Percentiles rank a stretch among this genome's conserved stretches.
phyloP scores from a whole-genome alignment of 768 basidiomycete genomes.

The Termitomyces sp. region DNA sequence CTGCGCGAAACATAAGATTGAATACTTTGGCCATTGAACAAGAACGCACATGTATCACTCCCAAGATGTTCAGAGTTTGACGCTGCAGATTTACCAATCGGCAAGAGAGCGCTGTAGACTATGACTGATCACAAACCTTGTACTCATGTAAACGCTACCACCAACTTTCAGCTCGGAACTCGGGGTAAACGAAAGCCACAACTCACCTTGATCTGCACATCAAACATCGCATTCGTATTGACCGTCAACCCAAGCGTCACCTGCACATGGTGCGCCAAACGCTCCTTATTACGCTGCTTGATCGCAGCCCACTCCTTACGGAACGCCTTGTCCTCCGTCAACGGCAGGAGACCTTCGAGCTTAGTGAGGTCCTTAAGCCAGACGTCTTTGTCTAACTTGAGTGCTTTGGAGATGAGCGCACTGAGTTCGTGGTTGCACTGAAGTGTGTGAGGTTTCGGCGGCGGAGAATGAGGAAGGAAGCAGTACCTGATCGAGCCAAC shows the following conservation, averaged over 20 bases:
- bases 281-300: constrained; percentile 89
- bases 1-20: constrained; percentile 28
- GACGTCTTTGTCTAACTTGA: constrained; percentile 63
- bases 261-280: constrained; percentile 75
- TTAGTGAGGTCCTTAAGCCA: constrained; percentile 85
- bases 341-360: constrained; percentile 72
- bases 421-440: constrained; percentile 90
- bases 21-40: not conserved
- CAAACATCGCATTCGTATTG: constrained; percentile 77
- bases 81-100: constrained; percentile 42
- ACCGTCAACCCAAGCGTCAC: constrained; percentile 63
- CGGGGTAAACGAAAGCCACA: not conserved
- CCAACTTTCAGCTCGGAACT: not conserved
- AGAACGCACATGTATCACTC: constrained; percentile 69
- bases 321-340: constrained; percentile 71
- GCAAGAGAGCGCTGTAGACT: not conserved
- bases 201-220: constrained; percentile 82
- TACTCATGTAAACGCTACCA: constrained; percentile 85
- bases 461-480: not conserved
- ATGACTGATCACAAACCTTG: constrained; percentile 45
- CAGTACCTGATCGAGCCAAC: constrained; percentile 79
- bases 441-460: not conserved
- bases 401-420: constrained; percentile 76
- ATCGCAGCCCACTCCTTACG: constrained; percentile 76
- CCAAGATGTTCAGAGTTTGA: constrained; percentile 91